These are phyloP conservation scores for Fusarium poae DNA, from an alignment of 2,329 filamentous ascomycete genomes.

Conservation along the genomic window DNA sequence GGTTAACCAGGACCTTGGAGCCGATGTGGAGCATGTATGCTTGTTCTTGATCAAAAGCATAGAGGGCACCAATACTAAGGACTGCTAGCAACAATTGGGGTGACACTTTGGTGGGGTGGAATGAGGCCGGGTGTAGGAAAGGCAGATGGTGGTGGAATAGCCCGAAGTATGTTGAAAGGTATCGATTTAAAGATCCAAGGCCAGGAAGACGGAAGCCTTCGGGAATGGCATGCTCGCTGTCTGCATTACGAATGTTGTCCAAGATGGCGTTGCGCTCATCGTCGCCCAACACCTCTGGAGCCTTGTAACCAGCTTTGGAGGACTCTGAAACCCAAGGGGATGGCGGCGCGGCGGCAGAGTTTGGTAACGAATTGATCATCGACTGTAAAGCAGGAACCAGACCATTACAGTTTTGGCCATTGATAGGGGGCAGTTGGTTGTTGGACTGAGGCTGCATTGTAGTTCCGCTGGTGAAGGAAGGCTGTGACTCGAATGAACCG, in stretches of 20 bases:
- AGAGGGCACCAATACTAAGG: conserved; percentile 93
- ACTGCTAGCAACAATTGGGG: conserved; percentile 89
- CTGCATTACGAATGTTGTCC: conserved; percentile 85
- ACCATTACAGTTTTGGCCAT: conserved; percentile 71
- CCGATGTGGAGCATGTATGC: conserved; percentile 98
- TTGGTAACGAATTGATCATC: conserved; percentile 79
- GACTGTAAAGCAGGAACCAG: conserved; percentile 76
- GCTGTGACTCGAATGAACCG: conserved; percentile 76
- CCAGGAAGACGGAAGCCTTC: conserved; percentile 91
- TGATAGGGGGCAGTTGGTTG: conserved; percentile 75
- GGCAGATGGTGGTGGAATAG: conserved; percentile 97
- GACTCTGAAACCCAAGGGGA: conserved; percentile 78
- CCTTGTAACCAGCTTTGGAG: conserved; percentile 75
- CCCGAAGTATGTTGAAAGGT: conserved; percentile 95
- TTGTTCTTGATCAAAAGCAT: conserved; percentile 96
- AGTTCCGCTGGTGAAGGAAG: conserved; percentile 71
- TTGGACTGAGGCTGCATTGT: conserved; percentile 69
- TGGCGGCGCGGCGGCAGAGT: conserved; percentile 76
- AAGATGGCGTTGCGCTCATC: conserved; percentile 88
- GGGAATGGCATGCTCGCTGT: conserved; percentile 84
- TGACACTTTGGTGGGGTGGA: conserved; percentile 82
- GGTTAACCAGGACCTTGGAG: conserved; percentile 95
- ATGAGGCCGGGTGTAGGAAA: conserved; percentile 93
- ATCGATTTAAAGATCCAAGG: conserved; percentile 85
- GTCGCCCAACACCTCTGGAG: conserved; percentile 85